Conservation (phyloP, 192 early-diverging fungal genomes). For the Backusella psychrophila region DNA sequence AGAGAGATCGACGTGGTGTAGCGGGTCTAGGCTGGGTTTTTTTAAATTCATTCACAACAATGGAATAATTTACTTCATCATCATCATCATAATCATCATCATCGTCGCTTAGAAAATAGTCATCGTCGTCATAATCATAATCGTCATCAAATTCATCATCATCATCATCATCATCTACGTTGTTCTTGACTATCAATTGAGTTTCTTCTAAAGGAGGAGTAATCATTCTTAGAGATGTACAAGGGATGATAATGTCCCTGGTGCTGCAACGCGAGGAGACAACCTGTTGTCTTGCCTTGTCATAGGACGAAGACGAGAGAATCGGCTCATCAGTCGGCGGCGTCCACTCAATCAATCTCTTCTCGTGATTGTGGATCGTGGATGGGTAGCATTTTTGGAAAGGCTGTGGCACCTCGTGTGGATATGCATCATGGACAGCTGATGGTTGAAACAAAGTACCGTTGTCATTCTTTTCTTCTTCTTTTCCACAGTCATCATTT, state of each 20-base stretch:
- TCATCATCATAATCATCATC: conserved; percentile 2
- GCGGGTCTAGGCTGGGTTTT: conserved; percentile 1
- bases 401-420: conserved; percentile 13
- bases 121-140: conserved; percentile 1
- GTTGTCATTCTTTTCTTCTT: background rate
- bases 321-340: conserved; percentile 3
- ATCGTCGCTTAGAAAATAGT: background rate
- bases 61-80: background rate
- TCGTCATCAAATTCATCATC: conserved; percentile 2
- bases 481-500: background rate
- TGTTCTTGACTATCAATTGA: background rate
- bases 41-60: conserved; percentile 5
- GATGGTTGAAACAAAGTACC: conserved; percentile 9
- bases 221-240: background rate
- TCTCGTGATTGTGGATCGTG: conserved; percentile 10
- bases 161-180: background rate
- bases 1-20: conserved; percentile 6
- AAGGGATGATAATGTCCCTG: background rate
- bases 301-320: background rate
- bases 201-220: conserved; percentile 3
- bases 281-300: background rate
- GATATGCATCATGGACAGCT: conserved; percentile 15
- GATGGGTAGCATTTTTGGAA: background rate
- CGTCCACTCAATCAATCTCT: background rate
- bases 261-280: background rate